Evolutionary conservation across 192 early-diverging fungal species (phyloP).

Genomic region (Coemansia sp.): DNA sequence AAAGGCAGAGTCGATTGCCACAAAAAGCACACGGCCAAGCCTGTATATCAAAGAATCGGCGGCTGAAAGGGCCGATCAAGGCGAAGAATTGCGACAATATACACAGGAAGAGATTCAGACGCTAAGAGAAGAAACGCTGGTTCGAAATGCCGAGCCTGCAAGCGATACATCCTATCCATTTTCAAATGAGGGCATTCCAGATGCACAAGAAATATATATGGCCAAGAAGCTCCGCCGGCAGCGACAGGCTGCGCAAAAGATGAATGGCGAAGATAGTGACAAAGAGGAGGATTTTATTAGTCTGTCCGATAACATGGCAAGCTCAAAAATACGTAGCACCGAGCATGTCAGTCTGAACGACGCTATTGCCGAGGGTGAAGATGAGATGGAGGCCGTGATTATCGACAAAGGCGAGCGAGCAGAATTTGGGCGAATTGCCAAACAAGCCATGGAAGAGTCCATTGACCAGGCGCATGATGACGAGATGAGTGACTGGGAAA

Average conservation of each 20-base stretch:
- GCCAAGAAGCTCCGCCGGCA: constrained; percentile 46
- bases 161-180: constrained; percentile 29
- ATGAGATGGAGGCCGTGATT: constrained; percentile 29
- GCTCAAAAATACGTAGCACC: constrained; percentile 4
- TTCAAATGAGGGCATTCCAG: constrained; percentile 31
- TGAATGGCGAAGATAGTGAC: neutral
- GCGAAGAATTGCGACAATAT: constrained; percentile 11
- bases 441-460: constrained; percentile 25
- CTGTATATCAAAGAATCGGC: constrained; percentile 1
- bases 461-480: constrained; percentile 35
- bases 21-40: neutral
- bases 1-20: neutral
- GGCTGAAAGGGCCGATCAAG: neutral
- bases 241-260: constrained; percentile 26
- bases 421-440: constrained; percentile 15
- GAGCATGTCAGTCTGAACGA: neutral
- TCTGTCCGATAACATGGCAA: constrained; percentile 16
- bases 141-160: neutral
- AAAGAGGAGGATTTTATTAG: constrained; percentile 32
- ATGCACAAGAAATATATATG: constrained; percentile 43
- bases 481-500: constrained; percentile 47
- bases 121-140: constrained; percentile 5
- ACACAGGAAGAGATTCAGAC: constrained; percentile 10
- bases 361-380: constrained; percentile 24
- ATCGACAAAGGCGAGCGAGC: constrained; percentile 36